These are phyloP conservation scores for Diplodia seriata DNA, from an alignment of 2,329 filamentous ascomycete species.

Conservation along the genomic window DNA sequence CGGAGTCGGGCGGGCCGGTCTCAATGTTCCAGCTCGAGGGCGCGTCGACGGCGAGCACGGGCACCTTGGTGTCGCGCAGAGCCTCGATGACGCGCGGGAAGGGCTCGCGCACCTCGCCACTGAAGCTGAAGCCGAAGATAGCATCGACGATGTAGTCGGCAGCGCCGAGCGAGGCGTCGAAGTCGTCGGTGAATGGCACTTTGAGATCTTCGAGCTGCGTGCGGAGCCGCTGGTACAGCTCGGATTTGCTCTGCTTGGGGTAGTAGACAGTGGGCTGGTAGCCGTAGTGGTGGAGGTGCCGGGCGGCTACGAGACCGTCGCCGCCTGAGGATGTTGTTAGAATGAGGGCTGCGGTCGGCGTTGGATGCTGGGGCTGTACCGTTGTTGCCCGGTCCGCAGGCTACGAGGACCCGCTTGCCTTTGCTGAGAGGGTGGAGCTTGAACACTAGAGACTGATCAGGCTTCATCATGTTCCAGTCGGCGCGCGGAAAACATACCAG, in stretches of 20 bases:
- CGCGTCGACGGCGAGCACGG: slow-evolving; percentile 88
- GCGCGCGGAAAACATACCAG: slow-evolving; percentile 60
- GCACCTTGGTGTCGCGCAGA: slow-evolving; percentile 73
- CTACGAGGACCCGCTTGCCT: slow-evolving; percentile 78
- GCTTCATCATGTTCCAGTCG: background rate
- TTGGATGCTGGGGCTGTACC: slow-evolving; percentile 36
- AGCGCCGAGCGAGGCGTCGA: slow-evolving; percentile 67
- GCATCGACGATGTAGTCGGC: slow-evolving; percentile 88
- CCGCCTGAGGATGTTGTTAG: slow-evolving; percentile 65
- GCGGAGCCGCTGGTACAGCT: slow-evolving; percentile 82
- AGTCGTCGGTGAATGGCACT: slow-evolving; percentile 85
- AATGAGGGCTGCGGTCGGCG: background rate
- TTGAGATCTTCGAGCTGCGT: slow-evolving; percentile 85
- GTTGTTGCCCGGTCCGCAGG: slow-evolving; percentile 85
- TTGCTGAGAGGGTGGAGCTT: slow-evolving; percentile 77
- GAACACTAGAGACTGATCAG: slow-evolving; percentile 68
- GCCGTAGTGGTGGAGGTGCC: slow-evolving; percentile 90
- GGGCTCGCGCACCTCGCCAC: slow-evolving; percentile 88
- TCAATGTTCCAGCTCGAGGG: slow-evolving; percentile 97
- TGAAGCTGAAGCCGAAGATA: slow-evolving; percentile 96
- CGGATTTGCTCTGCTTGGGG: slow-evolving; percentile 88
- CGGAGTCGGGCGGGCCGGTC: slow-evolving; percentile 76
- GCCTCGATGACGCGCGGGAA: slow-evolving; percentile 82
- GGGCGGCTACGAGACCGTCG: slow-evolving; percentile 91
- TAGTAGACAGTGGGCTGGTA: slow-evolving; percentile 91